A percentile compares a stretch with the other conserved stretches of the same genome.
Conservation (phyloP, 371 early-diverging fungal genomes). For the Coemansia sp. region DNA sequence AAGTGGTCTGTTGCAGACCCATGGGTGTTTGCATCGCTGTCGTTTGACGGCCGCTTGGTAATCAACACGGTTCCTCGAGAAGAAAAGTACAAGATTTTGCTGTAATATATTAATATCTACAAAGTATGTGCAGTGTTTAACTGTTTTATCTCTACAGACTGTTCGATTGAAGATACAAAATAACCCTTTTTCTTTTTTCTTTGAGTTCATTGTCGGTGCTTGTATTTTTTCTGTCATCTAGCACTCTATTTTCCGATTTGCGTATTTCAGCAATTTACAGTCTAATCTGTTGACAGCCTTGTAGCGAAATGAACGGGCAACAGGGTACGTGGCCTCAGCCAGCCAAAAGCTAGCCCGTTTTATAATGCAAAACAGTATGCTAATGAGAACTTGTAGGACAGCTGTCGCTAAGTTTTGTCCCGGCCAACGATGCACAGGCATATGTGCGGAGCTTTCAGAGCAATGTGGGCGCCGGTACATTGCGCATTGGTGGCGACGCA, state of each 20-base stretch:
- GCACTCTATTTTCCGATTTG: neutral
- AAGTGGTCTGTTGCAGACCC: constrained; percentile 89
- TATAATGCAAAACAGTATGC: neutral
- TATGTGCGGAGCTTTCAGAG: constrained; percentile 31
- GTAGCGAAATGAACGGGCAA: neutral
- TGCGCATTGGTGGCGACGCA: constrained; percentile 62
- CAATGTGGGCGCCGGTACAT: constrained; percentile 5
- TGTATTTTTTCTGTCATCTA: neutral
- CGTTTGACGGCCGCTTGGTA: constrained; percentile 88
- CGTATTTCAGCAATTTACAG: neutral
- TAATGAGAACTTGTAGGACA: neutral
- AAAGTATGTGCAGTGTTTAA: no score
- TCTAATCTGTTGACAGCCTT: neutral
- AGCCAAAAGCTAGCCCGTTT: no score
- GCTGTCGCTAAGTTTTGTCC: constrained; percentile 37
- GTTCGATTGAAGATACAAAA: no score
- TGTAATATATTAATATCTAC: constrained; percentile 8
- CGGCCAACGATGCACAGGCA: constrained; percentile 15
- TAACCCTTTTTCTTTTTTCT: no score
- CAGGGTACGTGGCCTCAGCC: neutral
- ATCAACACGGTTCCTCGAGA: constrained; percentile 82
- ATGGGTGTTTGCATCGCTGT: constrained; percentile 92
- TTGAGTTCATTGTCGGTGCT: neutral
- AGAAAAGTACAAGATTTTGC: constrained; percentile 86
- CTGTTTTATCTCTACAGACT: no score